phyloP scores from a whole-genome alignment of 2,329 filamentous ascomycete genomes.

The Aspergillus calidoustus region DNA sequence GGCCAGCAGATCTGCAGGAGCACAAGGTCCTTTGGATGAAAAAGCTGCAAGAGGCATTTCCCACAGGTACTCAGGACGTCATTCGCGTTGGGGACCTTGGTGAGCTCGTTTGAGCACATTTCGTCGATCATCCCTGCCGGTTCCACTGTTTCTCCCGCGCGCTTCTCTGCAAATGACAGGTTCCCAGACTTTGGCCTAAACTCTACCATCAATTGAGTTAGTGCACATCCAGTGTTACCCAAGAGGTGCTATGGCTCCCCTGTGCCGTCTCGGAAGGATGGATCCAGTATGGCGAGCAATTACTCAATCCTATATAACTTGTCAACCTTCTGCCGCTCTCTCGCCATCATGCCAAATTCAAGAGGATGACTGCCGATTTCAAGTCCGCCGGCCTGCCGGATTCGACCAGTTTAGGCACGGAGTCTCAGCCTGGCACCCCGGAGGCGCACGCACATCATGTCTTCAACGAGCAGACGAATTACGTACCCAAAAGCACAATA shows the following conservation, averaged over 20 bases:
- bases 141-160: not conserved
- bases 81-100: conserved; percentile 26
- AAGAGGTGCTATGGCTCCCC: not conserved
- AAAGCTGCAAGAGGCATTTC: not conserved
- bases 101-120: conserved; percentile 39
- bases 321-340: not conserved
- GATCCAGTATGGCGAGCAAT: not conserved
- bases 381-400: conserved; percentile 8
- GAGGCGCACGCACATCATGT: conserved; percentile 19
- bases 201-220: not conserved
- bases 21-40: conserved; percentile 14
- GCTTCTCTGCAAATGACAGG: not conserved
- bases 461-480: conserved; percentile 63
- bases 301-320: not conserved
- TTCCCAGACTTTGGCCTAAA: not conserved
- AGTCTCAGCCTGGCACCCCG: not conserved
- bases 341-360: not conserved
- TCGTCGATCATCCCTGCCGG: conserved; percentile 18
- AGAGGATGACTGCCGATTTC: conserved; percentile 11
- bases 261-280: not conserved
- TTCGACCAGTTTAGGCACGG: conserved; percentile 6
- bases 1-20: conserved; percentile 4
- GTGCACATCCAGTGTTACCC: not conserved
- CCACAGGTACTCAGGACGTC: conserved; percentile 10
- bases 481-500: conserved; percentile 56